phyloP scores from a whole-genome alignment of 2,329 filamentous ascomycete genomes.

The Sordariomycetes sp. region DNA sequence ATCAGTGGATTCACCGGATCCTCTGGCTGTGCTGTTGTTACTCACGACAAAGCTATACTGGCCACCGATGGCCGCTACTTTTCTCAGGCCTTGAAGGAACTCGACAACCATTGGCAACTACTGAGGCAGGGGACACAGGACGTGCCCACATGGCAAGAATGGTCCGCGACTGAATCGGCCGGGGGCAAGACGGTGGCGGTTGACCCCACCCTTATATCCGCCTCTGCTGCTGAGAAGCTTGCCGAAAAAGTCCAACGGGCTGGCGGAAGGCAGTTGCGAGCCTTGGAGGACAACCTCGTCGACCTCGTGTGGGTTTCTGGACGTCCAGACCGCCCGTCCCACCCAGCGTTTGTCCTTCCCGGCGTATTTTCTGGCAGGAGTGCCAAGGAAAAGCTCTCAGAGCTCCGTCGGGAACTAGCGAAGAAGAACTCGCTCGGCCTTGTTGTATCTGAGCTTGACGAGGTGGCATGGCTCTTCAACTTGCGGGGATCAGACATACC shows the following conservation, averaged over 20 bases:
- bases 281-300: constrained; percentile 75
- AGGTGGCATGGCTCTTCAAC: constrained; percentile 98
- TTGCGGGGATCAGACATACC: constrained; percentile 89
- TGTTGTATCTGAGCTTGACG: constrained; percentile 88
- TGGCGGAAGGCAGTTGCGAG: constrained; percentile 65
- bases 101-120: constrained; percentile 84
- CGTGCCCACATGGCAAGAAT: constrained; percentile 96
- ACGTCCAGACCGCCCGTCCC: constrained; percentile 63
- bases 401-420: constrained; percentile 80
- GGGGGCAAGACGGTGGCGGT: constrained; percentile 84
- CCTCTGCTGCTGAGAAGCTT: constrained; percentile 53
- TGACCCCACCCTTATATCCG: constrained; percentile 79
- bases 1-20: constrained; percentile 94
- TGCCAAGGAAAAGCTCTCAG: constrained; percentile 71
- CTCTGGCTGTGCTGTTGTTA: constrained; percentile 84
- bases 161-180: constrained; percentile 77
- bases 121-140: constrained; percentile 90
- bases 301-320: constrained; percentile 76
- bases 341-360: constrained; percentile 62
- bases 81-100: constrained; percentile 85
- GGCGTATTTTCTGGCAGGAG: constrained; percentile 71
- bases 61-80: constrained; percentile 97
- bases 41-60: constrained; percentile 73
- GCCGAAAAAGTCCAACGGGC: constrained; percentile 78
- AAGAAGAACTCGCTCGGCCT: constrained; percentile 85